Percentiles rank a stretch among this genome's conserved stretches.
Evolutionary conservation across 2,329 filamentous ascomycete species (phyloP).

Genomic region (Pseudogymnoascus sp.): DNA sequence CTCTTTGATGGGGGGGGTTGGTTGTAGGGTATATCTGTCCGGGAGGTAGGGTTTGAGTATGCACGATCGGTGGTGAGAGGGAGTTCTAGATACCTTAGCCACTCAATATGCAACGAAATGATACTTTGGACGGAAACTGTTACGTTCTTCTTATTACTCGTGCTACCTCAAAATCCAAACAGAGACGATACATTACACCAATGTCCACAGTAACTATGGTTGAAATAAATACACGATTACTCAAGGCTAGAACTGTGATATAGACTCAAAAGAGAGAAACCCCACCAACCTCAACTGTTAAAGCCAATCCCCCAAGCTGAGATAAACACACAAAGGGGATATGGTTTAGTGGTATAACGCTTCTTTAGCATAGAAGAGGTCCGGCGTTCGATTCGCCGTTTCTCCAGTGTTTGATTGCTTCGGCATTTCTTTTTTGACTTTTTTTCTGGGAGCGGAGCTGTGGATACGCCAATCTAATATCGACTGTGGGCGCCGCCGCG

Average conservation of each 20-base stretch:
- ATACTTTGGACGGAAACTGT: background rate
- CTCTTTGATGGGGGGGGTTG: background rate
- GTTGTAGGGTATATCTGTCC: background rate
- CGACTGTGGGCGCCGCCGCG: too few species aligned
- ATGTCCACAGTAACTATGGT: background rate
- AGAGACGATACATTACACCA: background rate
- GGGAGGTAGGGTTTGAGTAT: background rate
- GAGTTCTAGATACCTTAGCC: conserved; percentile 3
- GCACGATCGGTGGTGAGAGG: background rate
- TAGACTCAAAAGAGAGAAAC: background rate
- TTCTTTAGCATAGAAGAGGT: conserved; percentile 8
- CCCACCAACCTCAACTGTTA: background rate
- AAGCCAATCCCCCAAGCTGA: background rate
- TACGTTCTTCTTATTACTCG: background rate
- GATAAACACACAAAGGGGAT: background rate
- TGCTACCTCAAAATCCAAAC: background rate
- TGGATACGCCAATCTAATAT: too few species aligned
- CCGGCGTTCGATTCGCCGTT: conserved; percentile 7
- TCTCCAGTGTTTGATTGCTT: conserved; percentile 1
- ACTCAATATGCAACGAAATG: background rate
- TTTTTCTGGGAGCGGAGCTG: too few species aligned
- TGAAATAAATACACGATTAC: background rate
- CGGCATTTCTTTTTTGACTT: background rate
- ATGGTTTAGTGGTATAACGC: conserved; percentile 4
- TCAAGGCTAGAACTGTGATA: background rate